Percentiles rank a stretch among this genome's conserved stretches.
phyloP scores from a whole-genome alignment of 1,139 yeast species.

The Hanseniaspora sp. region DNA sequence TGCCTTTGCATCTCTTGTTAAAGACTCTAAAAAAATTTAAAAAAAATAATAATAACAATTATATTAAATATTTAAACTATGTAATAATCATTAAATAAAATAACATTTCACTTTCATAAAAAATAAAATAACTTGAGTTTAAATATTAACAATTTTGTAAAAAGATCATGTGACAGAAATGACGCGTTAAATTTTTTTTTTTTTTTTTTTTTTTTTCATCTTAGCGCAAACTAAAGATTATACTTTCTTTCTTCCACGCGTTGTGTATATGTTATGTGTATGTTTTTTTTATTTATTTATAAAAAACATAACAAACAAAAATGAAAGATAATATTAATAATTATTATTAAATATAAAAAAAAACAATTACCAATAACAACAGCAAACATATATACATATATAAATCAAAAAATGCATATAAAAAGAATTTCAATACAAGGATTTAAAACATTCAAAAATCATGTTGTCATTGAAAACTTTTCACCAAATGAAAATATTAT shows the following conservation, averaged over 20 bases:
- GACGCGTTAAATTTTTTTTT: neutral
- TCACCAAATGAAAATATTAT: conserved; percentile 82
- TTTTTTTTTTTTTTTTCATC: neutral
- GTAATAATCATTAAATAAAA: neutral
- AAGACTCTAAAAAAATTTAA: conserved; percentile 35
- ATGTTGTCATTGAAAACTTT: conserved; percentile 63
- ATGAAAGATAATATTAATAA: neutral
- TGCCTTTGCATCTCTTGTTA: conserved; percentile 45
- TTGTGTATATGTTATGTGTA: too few species aligned
- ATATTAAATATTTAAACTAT: neutral
- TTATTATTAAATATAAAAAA: neutral
- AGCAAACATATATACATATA: neutral
- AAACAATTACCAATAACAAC: neutral
- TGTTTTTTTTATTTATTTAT: neutral
- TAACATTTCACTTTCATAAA: too few species aligned
- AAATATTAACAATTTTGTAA: too few species aligned
- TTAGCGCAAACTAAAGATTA: neutral
- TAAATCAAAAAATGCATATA: conserved; percentile 28
- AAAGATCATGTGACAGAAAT: neutral
- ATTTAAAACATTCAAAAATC: conserved; percentile 83
- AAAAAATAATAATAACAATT: neutral
- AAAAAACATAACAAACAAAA: neutral
- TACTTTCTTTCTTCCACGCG: too few species aligned
- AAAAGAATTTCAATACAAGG: conserved; percentile 69
- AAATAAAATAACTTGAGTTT: too few species aligned